Base-by-base conservation (phyloP, 179 eudicot genomes). In the Heliamphora ciliata region DNA sequence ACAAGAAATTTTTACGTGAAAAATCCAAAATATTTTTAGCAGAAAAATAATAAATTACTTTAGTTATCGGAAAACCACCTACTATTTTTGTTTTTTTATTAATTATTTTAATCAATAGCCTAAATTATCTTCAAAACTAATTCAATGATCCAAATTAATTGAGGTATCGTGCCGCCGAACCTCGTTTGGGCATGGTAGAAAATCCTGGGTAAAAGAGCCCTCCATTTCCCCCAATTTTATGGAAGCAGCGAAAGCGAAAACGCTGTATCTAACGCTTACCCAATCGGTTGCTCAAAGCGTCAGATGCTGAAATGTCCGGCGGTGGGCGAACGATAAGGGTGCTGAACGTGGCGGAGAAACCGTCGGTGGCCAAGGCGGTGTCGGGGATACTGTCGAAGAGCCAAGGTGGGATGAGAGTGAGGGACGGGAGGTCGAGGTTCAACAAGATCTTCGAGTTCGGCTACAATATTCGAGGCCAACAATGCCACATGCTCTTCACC, bases 301-400 rank as follows among this genome's bases (percentile, higher is more conserved):
- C 65, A 67, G 24, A 54, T 31, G 24, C 40, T 6, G 81, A 54
- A 56, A 80, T 80, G 82, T 69, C 82, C 67, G 76, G 82, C 77
- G 92, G 97, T 48, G 87, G 87, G 78, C 84, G 91, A 10, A 76
- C 88, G 48, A 86, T 94, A 47, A 86, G 92, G 87, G 99, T 90
- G 1, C 83, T 96, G 80, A 96, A 94, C 81, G 99, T 96, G 76
- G 99, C 99, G 83, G 99, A 96, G 86, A 96, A 96, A 88, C 99
- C 97, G 8, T 96, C 99, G 9, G 99, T 96, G 74, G 99, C 99
- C 55, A 96, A 92, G 81, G 90, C 96, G 8, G 98, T 94, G 17
- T 80, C 98, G 4, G 92, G 87, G 76, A 94, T 94, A 59, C 82
- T 96, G 31, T 93, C 98, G 4, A 76, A 88, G 64, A 89, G 86